Evolutionary conservation across 176 grass and related monocot species (phyloP).

Genomic region (Triticum dicoccoides): DNA sequence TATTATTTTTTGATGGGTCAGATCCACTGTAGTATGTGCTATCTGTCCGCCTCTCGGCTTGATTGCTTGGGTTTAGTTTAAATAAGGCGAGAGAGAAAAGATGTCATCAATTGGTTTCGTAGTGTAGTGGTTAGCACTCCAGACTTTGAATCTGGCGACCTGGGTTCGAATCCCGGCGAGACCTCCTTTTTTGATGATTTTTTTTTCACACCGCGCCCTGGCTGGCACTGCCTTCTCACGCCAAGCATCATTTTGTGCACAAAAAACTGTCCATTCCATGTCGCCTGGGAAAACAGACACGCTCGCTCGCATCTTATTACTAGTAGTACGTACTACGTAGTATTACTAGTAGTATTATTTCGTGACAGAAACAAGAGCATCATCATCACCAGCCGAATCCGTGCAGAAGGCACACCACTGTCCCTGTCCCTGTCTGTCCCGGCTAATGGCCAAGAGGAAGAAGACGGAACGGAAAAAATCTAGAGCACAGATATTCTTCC

Average conservation of each 20-base stretch:
- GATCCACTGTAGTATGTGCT: neutral
- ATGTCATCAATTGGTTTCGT: neutral
- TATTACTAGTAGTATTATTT: no score
- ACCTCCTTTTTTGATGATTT: neutral
- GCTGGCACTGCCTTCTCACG: no score
- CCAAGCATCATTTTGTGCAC: no score
- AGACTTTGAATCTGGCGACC: slow-evolving; percentile 99
- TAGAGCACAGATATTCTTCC: neutral
- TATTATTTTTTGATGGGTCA: no score
- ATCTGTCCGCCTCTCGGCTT: neutral
- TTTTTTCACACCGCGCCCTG: no score
- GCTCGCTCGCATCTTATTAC: neutral
- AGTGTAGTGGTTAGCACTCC: slow-evolving; percentile 99
- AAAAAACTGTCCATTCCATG: no score
- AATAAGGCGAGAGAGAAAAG: rapidly evolving
- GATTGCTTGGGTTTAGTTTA: neutral
- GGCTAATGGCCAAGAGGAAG: neutral
- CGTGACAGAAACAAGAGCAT: neutral
- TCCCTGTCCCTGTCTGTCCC: no score
- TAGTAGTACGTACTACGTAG: no score
- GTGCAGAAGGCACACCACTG: neutral
- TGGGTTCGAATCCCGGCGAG: slow-evolving; percentile 99
- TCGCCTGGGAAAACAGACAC: no score
- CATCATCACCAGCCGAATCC: neutral
- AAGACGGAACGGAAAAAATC: neutral